Evolutionary conservation across 768 basidiomycete genomes (phyloP), one percentile per base, ranked within the genome.

Genomic region (Roridomyces roridus): DNA sequence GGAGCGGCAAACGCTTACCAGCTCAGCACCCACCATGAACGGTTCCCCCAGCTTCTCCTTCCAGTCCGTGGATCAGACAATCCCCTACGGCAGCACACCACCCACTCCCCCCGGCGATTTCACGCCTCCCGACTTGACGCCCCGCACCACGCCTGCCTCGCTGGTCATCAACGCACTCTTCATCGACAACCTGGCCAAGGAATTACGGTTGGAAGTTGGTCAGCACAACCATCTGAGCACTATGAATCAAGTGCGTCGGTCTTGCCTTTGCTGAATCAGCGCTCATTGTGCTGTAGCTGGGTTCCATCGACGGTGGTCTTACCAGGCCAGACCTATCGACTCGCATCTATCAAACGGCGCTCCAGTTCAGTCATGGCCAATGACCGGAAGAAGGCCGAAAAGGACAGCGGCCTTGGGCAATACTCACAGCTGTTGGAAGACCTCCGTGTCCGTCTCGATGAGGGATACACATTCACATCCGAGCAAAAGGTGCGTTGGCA

Each of bases 181-280:
- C n/a, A 26, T 49, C 36, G 47, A 49, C 17, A 49, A 49, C 15
- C 4, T 49, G 15, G 47, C 35, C 17, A 49, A 39, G 36, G 47
- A 49, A 7, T 24, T 49, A 3, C 29, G n/a, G 15, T 31, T 49
- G 10, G 10, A 0, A 18, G 8, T 4, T 2, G 36, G 7, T 7
- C 47, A 49, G 14, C 5, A 37, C 3, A 20, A 18, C 7, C 36
- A 49, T 8, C 23, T 49, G 24, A 23, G 40, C 1, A 49, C 25
- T 17, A 37, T 15, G 5, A 17, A 9, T 26, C 47, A 49, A 37
- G 47, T 39, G 20, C 18, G 1, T 17, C 20, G 3, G 23, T 35
- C 21, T 5, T 6, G 21, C 24, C 35, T 26, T 5, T 25, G 24
- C 35, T 15, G 5, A 26, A n/a, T 12, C 1, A 25, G 35, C 3